phyloP scores from a whole-genome alignment of 768 basidiomycete species.

The Sporobolomyces phaffii region DNA sequence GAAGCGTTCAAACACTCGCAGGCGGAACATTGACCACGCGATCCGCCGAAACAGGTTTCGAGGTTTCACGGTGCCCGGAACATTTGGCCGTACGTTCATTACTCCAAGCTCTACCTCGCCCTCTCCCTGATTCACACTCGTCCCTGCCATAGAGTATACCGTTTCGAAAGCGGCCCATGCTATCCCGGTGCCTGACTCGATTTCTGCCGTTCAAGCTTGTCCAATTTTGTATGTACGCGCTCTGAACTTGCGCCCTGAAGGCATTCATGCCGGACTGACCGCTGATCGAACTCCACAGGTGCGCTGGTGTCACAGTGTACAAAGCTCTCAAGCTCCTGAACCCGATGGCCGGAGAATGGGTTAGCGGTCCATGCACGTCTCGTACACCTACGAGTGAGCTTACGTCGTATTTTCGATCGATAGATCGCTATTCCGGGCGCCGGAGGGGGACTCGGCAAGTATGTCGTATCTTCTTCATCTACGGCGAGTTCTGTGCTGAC shows the following conservation, averaged over 20 bases:
- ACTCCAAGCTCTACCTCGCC: not conserved
- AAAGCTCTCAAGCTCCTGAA: slow-evolving; percentile 1
- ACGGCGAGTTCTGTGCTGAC: not conserved
- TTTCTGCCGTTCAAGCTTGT: not conserved
- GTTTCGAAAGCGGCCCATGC: slow-evolving; percentile 6
- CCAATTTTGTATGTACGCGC: not conserved
- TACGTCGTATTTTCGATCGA: not conserved
- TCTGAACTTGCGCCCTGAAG: not conserved
- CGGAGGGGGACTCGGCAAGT: slow-evolving; percentile 7
- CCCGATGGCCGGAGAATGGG: not conserved
- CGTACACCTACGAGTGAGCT: too few relatives aligned
- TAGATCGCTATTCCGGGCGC: slow-evolving; percentile 3
- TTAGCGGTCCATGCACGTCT: not conserved
- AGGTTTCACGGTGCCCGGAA: slow-evolving; percentile 1
- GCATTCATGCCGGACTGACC: not conserved
- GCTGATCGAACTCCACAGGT: not conserved
- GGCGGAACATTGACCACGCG: too few relatives aligned
- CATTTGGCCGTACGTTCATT: not conserved
- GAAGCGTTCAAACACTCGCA: not conserved
- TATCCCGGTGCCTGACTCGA: not conserved
- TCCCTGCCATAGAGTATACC: not conserved
- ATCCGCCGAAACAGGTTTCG: too few relatives aligned
- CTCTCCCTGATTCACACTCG: not conserved
- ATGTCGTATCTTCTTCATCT: too few relatives aligned
- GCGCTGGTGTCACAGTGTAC: not conserved